Evolutionary conservation across 2,329 filamentous ascomycete genomes (phyloP), one percentile per base, ranked within the genome.

Genomic region (Colletotrichum sp.): DNA sequence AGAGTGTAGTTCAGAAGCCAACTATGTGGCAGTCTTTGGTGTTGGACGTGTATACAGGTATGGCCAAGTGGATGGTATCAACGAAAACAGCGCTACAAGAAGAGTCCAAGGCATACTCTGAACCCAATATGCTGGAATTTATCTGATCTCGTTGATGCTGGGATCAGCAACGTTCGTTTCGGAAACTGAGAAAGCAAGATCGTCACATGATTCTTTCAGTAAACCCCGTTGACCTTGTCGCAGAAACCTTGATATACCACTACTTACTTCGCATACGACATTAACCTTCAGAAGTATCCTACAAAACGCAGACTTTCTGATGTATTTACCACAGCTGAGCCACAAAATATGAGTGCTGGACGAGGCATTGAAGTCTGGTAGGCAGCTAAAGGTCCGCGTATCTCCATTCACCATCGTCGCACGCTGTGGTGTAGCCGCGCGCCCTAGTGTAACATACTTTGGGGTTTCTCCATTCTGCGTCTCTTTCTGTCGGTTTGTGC

Each of bases 181-280:
- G 39, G 9, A 0, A 18, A 6, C 4, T n/a, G 3, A 12, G 1
- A 10, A 48, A 1, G 39, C 9, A 0, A 12, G 39, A 48, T 48
- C 0, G 9, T 48, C 3, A 0, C 39, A 43, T 43, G 18, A 43
- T 43, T n/a, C 39, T 43, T 43, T 6, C 2, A 18, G 6, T 0
- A 43, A n/a, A 0, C 39, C 8, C 16, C 7, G 39, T n/a, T n/a
- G 39, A 10, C 39, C 39, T 0, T 2, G 39, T 18, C 39, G 39
- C 39, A 43, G 39, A n/a, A 0, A n/a, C 18, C 39, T 48, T n/a
- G 18, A 48, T 48, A n/a, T 48, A 48, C 39, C 5, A 7, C 2
- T 7, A 13, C 1, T 21, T 52, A 21, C 0, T 21, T 52, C n/a
- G 10, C 43, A 13, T 13, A n/a, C n/a, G n/a, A n/a, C n/a, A n/a